phyloP scores from a whole-genome alignment of 2,329 filamentous ascomycete species.

The Colletotrichum liaoningense region DNA sequence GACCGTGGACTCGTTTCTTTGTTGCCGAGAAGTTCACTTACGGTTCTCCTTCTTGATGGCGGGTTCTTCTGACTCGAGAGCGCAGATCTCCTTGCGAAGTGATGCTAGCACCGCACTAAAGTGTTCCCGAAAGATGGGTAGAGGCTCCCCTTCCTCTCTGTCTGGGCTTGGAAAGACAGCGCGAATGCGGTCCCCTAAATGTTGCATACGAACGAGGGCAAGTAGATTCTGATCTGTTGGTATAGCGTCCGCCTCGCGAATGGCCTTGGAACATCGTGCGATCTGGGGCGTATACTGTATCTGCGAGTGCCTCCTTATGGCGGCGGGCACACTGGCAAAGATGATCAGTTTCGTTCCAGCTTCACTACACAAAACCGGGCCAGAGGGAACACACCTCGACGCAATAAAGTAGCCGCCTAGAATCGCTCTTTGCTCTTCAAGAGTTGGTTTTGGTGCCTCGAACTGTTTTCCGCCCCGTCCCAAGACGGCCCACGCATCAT shows the following conservation, averaged over 20 bases:
- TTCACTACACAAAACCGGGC: not conserved
- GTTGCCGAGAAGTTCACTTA: not conserved
- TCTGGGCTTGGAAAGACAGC: slow-evolving; percentile 41
- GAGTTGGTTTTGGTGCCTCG: slow-evolving; percentile 40
- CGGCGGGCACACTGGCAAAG: slow-evolving; percentile 37
- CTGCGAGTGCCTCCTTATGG: slow-evolving; percentile 47
- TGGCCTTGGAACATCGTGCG: slow-evolving; percentile 45
- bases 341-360: not conserved
- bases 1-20: accelerated
- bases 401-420: slow-evolving; percentile 54
- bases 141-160: slow-evolving; percentile 3
- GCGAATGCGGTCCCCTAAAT: slow-evolving; percentile 44
- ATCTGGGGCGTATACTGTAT: slow-evolving; percentile 49
- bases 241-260: slow-evolving; percentile 38
- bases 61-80: slow-evolving; percentile 27
- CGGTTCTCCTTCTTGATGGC: slow-evolving; percentile 9
- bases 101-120: slow-evolving; percentile 48
- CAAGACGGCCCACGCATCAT: slow-evolving; percentile 45
- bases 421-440: slow-evolving; percentile 52
- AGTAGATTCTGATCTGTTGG: slow-evolving; percentile 40
- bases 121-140: slow-evolving; percentile 39
- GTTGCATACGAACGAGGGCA: slow-evolving; percentile 48
- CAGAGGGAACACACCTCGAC: slow-evolving; percentile 42
- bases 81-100: slow-evolving; percentile 47
- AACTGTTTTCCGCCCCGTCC: slow-evolving; percentile 32